phyloP scores from a whole-genome alignment of 768 basidiomycete genomes.

The Phaffia tasmanica region DNA sequence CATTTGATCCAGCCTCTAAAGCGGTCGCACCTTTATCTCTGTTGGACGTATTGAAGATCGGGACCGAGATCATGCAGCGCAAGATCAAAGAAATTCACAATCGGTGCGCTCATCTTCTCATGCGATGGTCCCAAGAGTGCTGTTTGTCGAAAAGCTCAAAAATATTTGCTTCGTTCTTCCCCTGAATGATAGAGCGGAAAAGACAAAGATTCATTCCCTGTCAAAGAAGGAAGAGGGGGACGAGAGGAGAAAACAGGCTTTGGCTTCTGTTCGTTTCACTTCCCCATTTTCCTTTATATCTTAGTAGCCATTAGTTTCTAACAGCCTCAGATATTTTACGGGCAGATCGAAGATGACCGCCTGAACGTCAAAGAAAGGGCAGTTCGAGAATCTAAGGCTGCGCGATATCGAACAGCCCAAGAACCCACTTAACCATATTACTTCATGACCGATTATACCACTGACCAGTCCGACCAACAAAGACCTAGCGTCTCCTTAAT shows the following conservation, averaged over 20 bases:
- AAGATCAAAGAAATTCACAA: slow-evolving; percentile 5
- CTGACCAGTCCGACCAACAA: too few species aligned
- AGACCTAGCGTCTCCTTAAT: too few species aligned
- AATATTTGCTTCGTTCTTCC: neutral
- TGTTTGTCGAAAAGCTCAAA: neutral
- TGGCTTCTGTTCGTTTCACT: neutral
- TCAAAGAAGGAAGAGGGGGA: slow-evolving; percentile 14
- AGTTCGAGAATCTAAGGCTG: neutral
- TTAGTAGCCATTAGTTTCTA: neutral
- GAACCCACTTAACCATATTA: too few species aligned
- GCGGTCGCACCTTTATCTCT: neutral
- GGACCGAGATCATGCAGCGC: neutral
- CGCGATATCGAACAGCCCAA: neutral
- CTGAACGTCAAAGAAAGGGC: neutral
- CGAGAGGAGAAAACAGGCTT: slow-evolving; percentile 2
- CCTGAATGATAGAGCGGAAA: slow-evolving; percentile 5
- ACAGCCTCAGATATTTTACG: neutral
- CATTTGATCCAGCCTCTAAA: neutral
- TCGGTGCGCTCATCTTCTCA: slow-evolving; percentile 3
- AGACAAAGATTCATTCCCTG: neutral
- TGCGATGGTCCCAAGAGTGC: neutral
- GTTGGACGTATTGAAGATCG: slow-evolving; percentile 9
- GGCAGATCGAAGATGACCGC: slow-evolving; percentile 20
- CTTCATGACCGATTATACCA: too few species aligned
- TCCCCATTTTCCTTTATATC: too few species aligned